Evolutionary conservation across 2,329 filamentous ascomycete species (phyloP).

Genomic region (Talaromyces piceae): DNA sequence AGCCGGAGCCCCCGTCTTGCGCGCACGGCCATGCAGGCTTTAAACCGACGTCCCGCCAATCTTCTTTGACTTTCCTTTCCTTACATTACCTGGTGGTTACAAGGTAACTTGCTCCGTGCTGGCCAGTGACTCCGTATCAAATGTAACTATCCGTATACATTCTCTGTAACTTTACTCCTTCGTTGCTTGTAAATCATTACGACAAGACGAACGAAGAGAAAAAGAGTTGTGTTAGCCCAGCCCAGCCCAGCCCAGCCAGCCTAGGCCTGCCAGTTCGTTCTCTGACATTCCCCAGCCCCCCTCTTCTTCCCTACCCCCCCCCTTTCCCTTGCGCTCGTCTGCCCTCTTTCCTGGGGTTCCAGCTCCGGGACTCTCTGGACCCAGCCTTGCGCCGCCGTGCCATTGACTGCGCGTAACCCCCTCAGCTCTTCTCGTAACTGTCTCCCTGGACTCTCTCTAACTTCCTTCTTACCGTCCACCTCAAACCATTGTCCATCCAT

Average conservation of each 20-base stretch:
- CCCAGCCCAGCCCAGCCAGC: neutral
- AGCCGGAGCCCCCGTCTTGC: neutral
- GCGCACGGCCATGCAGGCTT: neutral
- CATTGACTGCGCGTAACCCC: too few species aligned
- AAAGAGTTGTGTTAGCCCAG: too few species aligned
- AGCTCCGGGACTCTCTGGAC: neutral
- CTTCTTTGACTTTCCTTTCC: too few species aligned
- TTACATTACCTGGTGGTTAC: too few species aligned
- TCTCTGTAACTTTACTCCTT: too few species aligned
- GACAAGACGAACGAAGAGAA: too few species aligned
- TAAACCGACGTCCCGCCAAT: neutral
- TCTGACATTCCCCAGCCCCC: neutral
- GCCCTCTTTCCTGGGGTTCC: neutral
- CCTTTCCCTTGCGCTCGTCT: constrained; percentile 6
- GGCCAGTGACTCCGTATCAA: too few species aligned
- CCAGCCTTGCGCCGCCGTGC: constrained; percentile 1
- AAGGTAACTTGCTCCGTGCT: too few species aligned
- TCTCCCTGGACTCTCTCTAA: neutral
- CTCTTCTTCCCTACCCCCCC: neutral
- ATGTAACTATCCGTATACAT: too few species aligned
- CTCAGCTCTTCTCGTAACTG: neutral
- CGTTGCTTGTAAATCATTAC: too few species aligned
- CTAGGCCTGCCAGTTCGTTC: neutral
- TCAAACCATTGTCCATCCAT: neutral
- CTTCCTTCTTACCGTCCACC: constrained; percentile 1